Percentiles rank a stretch among this genome's conserved stretches.
phyloP scores from a whole-genome alignment of 2,329 filamentous ascomycete genomes.

The Tolypocladium sp. region DNA sequence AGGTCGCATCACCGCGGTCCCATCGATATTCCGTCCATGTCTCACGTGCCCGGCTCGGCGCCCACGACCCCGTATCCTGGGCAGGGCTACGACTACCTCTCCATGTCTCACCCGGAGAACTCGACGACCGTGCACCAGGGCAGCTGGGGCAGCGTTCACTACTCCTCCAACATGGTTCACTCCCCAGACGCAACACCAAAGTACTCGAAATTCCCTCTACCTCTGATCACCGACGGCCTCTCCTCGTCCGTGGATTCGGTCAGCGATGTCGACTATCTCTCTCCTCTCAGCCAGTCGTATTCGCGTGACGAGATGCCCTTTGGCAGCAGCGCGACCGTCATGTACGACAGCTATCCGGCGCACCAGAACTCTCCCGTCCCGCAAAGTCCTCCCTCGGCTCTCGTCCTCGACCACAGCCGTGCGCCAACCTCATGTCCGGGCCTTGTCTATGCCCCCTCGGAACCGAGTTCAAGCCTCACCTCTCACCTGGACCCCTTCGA shows the following conservation, averaged over 20 bases:
- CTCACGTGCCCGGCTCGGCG: conserved; percentile 28
- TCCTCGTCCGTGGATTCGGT: conserved; percentile 50
- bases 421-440: conserved; percentile 53
- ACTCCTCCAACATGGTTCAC: conserved; percentile 29
- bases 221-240: conserved; percentile 39
- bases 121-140: conserved; percentile 29
- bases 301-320: conserved; percentile 49
- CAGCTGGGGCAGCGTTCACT: conserved; percentile 38
- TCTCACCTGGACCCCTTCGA: conserved; percentile 52
- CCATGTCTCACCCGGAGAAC: conserved; percentile 37
- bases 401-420: conserved; percentile 46
- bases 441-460: conserved; percentile 50
- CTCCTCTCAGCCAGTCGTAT: conserved; percentile 48
- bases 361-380: conserved; percentile 43
- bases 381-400: conserved; percentile 44
- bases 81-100: conserved; percentile 38
- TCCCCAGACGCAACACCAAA: conserved; percentile 24
- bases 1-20: conserved; percentile 17
- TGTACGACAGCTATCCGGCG: conserved; percentile 46
- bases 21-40: conserved; percentile 25
- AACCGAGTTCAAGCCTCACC: conserved; percentile 50
- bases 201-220: conserved; percentile 34
- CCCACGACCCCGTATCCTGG: conserved; percentile 30
- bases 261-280: conserved; percentile 54
- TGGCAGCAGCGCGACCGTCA: conserved; percentile 43